phyloP scores from a whole-genome alignment of 1,139 yeast genomes.

The Saccharomyces pastorianus region DNA sequence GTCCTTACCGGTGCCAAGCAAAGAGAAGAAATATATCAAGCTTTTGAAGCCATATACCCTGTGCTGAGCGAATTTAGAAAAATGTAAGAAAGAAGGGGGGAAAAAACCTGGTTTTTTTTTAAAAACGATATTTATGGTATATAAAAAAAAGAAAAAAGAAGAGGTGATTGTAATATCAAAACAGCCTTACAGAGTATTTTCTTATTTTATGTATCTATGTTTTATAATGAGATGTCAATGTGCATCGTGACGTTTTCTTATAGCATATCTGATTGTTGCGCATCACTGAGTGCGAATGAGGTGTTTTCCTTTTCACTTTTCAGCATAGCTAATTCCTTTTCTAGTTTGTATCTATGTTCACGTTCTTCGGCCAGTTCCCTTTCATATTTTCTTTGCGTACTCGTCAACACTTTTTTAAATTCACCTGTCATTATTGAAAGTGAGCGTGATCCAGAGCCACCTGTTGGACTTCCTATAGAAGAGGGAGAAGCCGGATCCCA shows the following conservation, averaged over 20 bases:
- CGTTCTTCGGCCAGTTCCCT: slow-evolving; percentile 25
- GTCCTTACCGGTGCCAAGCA: slow-evolving; percentile 98
- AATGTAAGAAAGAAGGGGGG: slow-evolving; percentile 26
- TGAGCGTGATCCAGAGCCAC: slow-evolving; percentile 16
- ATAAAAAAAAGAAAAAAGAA: slow-evolving; percentile 3
- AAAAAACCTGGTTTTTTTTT: neutral
- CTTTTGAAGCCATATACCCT: slow-evolving; percentile 96
- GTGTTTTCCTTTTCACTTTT: slow-evolving; percentile 3
- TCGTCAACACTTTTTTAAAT: slow-evolving; percentile 27
- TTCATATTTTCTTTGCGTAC: slow-evolving; percentile 28
- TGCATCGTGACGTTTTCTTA: neutral
- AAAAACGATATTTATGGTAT: neutral
- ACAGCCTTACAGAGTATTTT: neutral
- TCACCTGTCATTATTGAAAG: slow-evolving; percentile 28
- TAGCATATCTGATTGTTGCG: neutral
- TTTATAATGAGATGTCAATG: neutral
- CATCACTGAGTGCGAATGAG: neutral
- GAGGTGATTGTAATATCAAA: neutral
- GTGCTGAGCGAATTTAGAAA: slow-evolving; percentile 97
- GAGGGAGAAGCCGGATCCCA: slow-evolving; percentile 14
- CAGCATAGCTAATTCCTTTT: slow-evolving; percentile 15
- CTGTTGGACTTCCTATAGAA: slow-evolving; percentile 6
- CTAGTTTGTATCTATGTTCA: slow-evolving; percentile 17
- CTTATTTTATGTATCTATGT: slow-evolving; percentile 2
- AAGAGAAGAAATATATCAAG: slow-evolving; percentile 96